phyloP scores from a whole-genome alignment of 768 basidiomycete genomes.

The Ramaria sp. region DNA sequence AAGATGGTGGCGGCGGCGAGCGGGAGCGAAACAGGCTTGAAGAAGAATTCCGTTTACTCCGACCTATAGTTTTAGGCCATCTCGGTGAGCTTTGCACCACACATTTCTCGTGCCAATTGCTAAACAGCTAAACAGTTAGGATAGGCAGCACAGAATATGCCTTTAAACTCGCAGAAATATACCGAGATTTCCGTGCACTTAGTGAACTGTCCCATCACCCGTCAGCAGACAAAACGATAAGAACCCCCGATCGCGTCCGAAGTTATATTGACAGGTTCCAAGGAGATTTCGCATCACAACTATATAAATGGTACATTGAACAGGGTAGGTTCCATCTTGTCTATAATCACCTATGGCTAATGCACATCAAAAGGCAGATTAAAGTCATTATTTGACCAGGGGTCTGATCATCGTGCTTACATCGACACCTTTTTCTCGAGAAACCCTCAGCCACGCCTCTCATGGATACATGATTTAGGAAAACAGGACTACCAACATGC shows the following conservation, averaged over 20 bases:
- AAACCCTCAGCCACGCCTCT: constrained; percentile 46
- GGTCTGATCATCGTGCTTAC: constrained; percentile 45
- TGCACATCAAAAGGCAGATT: constrained; percentile 47
- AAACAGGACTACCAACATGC: constrained; percentile 56
- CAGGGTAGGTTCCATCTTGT: constrained; percentile 43
- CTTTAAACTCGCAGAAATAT: constrained; percentile 75
- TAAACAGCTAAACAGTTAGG: constrained; percentile 33
- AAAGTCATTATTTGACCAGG: constrained; percentile 71
- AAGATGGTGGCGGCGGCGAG: constrained; percentile 36
- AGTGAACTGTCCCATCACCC: constrained; percentile 66
- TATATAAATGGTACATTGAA: constrained; percentile 91
- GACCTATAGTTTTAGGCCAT: constrained; percentile 69
- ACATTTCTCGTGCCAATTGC: background rate
- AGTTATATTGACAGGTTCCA: constrained; percentile 68
- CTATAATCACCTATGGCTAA: background rate
- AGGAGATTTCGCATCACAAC: constrained; percentile 74
- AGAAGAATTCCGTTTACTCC: constrained; percentile 56
- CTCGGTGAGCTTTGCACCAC: constrained; percentile 44
- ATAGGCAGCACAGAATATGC: constrained; percentile 59
- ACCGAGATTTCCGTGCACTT: constrained; percentile 78
- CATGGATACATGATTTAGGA: constrained; percentile 85
- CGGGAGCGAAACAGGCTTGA: constrained; percentile 50
- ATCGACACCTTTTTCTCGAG: constrained; percentile 65
- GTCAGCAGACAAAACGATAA: constrained; percentile 13
- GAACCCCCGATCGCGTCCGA: constrained; percentile 44